Conservation (phyloP, 441 rosid species). For the Corymbia citriodora region DNA sequence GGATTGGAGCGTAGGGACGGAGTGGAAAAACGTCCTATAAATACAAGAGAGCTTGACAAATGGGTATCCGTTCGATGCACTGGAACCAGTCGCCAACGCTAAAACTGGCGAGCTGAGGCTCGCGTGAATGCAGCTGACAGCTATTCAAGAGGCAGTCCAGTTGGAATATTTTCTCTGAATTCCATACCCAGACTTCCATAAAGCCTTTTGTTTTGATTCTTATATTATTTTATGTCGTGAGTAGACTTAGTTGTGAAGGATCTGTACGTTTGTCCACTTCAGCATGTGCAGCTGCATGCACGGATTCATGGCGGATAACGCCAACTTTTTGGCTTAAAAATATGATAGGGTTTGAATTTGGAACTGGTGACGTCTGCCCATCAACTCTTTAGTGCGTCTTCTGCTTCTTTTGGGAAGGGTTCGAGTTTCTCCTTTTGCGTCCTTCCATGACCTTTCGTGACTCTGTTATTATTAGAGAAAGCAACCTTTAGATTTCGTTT, state of each 20-base stretch:
- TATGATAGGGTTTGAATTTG: not conserved
- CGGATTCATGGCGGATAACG: not conserved
- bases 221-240: accelerated
- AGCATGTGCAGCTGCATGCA: not conserved
- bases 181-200: not conserved
- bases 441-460: not conserved
- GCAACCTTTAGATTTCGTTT: not conserved
- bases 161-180: not conserved
- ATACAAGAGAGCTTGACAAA: not conserved
- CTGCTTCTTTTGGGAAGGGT: not conserved
- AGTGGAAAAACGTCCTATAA: not conserved
- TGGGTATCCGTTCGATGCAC: not conserved
- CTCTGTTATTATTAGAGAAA: not conserved
- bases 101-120: not conserved
- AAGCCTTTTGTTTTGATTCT: not conserved
- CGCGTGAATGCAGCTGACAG: not conserved
- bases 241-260: not conserved
- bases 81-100: not conserved
- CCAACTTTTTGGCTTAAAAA: not conserved
- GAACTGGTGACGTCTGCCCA: not conserved
- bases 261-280: not conserved
- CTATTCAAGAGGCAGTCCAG: not conserved
- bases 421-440: not conserved
- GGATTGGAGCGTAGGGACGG: not conserved
- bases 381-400: not conserved